phyloP scores from a whole-genome alignment of 2,329 filamentous ascomycete genomes.

The Elsinoe fawcettii region DNA sequence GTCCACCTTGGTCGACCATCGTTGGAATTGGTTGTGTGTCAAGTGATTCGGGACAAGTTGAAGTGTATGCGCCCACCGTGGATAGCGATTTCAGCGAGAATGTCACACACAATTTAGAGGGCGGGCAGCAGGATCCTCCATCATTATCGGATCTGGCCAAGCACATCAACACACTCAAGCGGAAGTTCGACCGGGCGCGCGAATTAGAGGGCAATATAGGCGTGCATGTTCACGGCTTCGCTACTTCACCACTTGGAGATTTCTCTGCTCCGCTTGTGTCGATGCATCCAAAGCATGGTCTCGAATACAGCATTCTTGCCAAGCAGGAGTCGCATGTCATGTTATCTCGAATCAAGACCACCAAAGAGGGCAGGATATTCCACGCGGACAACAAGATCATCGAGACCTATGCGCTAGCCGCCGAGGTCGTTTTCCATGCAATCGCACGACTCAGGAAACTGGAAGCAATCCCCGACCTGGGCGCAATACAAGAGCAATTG shows the following conservation, averaged over 20 bases:
- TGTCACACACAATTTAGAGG: not conserved
- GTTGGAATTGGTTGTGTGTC: not conserved
- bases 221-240: conserved; percentile 49
- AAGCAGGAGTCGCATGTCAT: conserved; percentile 31
- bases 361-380: conserved; percentile 1
- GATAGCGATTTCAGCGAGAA: not conserved
- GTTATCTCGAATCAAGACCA: conserved; percentile 17
- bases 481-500: not conserved
- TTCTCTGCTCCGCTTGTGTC: conserved; percentile 44
- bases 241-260: conserved; percentile 39
- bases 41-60: not conserved
- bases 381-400: not conserved
- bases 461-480: not conserved
- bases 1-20: not conserved
- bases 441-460: not conserved
- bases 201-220: conserved; percentile 43
- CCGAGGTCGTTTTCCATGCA: not conserved
- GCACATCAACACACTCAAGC: not conserved
- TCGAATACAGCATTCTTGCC: conserved; percentile 47
- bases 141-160: not conserved
- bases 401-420: not conserved
- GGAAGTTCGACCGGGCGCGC: conserved; percentile 40
- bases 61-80: not conserved
- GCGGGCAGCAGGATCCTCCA: not conserved
- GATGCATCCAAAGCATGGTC: conserved; percentile 49